Evolutionary conservation across 2,329 filamentous ascomycete genomes (phyloP), one percentile per base, ranked within the genome.

Genomic region (Pestalotiopsis sp.): DNA sequence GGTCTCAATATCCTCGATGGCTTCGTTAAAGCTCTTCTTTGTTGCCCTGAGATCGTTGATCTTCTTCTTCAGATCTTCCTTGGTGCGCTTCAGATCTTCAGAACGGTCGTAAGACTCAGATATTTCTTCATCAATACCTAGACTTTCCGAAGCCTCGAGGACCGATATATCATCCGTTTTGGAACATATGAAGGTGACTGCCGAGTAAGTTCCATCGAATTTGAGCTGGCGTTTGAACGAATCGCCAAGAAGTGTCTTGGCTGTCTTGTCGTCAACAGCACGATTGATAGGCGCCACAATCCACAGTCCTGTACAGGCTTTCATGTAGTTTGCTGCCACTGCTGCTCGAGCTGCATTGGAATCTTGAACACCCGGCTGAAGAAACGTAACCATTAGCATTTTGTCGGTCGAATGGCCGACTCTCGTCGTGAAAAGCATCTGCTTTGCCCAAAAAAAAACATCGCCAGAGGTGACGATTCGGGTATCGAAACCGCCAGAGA

Each of bases 231-330:
- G 80, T 71, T 87, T 89, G 78, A 90, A 89, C 0, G 84, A 81
- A 52, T 88, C 82, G 0, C 87, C 86, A 2, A 90, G 81, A 2
- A 91, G 78, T 1, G 80, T 83, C 69, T 88, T 87, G 0, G 88
- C 88, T 13, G 86, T 84, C 73, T 90, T 89, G 70, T 90, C 87
- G 71, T 90, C 86, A 1, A 90, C 87, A 9, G 88, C 88, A 25
- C 88, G 82, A 66, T 81, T 89, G 68, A 90, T 90, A 0, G 87
- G 87, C 1, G 88, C 86, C n/a, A 89, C 85, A 69, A 90, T 87
- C 86, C 87, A 91, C 0, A 90, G 75, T 0, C 85, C 84, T 0
- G 41, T 59, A 36, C 88, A 91, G 70, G 86, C 81, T 73, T 90
- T 86, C 78, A 90, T 85, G 71, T 91, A 91, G 0, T 82, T 81